phyloP scores from a whole-genome alignment of 495 filamentous ascomycete species.

The Hypoxylon perforatum region DNA sequence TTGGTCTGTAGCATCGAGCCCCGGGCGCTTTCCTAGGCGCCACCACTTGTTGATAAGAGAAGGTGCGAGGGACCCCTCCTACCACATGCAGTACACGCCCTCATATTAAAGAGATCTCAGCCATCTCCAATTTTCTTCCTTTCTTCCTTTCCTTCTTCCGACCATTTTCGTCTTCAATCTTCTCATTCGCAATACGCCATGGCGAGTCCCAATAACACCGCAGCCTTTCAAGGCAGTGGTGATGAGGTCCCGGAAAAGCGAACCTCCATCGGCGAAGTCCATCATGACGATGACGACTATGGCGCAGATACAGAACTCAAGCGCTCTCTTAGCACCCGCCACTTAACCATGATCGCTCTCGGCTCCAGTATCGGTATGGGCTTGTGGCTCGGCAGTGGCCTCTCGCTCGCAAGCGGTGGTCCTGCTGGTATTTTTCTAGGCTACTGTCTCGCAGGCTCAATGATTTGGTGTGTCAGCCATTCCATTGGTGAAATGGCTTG shows the following conservation, averaged over 20 bases:
- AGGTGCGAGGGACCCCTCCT: neutral
- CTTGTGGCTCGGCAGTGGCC: slow-evolving; percentile 70
- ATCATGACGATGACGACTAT: slow-evolving; percentile 12
- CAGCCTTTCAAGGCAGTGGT: slow-evolving; percentile 12
- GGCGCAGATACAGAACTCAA: slow-evolving; percentile 39
- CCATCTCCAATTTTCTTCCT: neutral
- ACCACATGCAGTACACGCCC: neutral
- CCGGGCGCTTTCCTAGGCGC: too few relatives aligned
- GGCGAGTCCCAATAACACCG: neutral
- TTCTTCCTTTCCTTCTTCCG: neutral
- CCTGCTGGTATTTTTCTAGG: slow-evolving; percentile 71
- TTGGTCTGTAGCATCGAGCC: too few relatives aligned
- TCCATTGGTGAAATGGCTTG: slow-evolving; percentile 69
- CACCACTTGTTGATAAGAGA: too few relatives aligned
- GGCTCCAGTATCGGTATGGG: slow-evolving; percentile 75
- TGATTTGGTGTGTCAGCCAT: slow-evolving; percentile 63
- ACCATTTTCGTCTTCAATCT: neutral
- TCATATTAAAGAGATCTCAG: neutral
- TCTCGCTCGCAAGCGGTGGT: slow-evolving; percentile 63
- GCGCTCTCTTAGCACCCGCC: slow-evolving; percentile 53
- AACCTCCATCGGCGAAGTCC: neutral
- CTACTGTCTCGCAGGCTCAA: slow-evolving; percentile 68
- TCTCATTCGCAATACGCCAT: slow-evolving; percentile 3
- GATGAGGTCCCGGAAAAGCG: slow-evolving; percentile 19
- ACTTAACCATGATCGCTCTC: slow-evolving; percentile 69